These are phyloP conservation scores for Vitis rotundifolia DNA, from an alignment of 164 flowering plant genomes.

Conservation along the genomic window DNA sequence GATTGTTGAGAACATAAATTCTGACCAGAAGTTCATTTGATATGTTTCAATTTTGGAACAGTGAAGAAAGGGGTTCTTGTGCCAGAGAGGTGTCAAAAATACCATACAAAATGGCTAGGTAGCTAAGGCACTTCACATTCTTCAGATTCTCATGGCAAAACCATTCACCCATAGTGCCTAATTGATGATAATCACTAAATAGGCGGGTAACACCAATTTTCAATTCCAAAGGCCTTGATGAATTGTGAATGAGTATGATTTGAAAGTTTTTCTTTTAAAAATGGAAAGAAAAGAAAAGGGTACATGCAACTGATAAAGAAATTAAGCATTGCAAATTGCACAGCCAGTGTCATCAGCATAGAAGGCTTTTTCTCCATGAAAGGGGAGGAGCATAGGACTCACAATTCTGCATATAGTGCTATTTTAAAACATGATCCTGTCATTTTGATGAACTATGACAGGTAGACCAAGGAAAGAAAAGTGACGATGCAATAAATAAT, in stretches of 20 bases:
- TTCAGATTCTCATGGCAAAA: not conserved
- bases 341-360: no score
- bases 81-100: no score
- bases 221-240: not conserved
- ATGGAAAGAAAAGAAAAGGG: not conserved
- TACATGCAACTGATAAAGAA: not conserved
- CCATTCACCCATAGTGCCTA: not conserved
- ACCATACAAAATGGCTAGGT: no score
- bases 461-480: conserved; percentile 1
- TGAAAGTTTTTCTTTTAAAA: no score
- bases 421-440: not conserved
- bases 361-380: no score
- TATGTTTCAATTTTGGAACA: no score
- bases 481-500: conserved; percentile 3
- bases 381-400: no score
- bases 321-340: not conserved
- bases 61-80: no score
- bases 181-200: not conserved
- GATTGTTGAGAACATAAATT: no score
- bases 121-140: no score
- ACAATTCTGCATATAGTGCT: no score
- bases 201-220: not conserved
- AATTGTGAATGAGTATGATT: not conserved
- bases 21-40: no score
- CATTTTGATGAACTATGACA: not conserved